Conservation (phyloP, 2,329 filamentous ascomycete genomes). For the Waltergamsia citrina region DNA sequence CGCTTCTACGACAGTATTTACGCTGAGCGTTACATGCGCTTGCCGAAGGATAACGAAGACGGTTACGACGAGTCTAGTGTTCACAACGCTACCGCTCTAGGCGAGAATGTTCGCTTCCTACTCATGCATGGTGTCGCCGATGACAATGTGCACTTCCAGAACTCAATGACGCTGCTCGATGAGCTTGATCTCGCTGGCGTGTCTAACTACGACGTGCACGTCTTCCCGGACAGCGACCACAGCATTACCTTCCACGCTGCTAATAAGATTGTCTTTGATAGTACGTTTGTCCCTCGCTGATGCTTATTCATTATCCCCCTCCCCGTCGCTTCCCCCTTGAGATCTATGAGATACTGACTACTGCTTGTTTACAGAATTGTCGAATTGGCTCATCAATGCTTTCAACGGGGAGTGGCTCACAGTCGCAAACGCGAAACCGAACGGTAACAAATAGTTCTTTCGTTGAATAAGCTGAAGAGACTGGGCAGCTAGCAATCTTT, state of each 20-base stretch:
- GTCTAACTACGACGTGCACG: constrained; percentile 92
- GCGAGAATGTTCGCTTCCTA: constrained; percentile 74
- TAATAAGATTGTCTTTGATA: constrained; percentile 84
- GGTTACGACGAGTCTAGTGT: constrained; percentile 75
- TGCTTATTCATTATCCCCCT: constrained; percentile 4
- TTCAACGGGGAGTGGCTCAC: constrained; percentile 94
- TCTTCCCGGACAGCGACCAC: constrained; percentile 95
- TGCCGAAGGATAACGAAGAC: constrained; percentile 66
- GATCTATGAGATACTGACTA: background rate
- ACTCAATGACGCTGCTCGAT: constrained; percentile 80
- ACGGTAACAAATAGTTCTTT: constrained; percentile 8
- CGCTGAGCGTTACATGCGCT: constrained; percentile 96
- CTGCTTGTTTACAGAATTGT: constrained; percentile 46
- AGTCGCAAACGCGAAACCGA: constrained; percentile 39
- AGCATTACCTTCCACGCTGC: constrained; percentile 92
- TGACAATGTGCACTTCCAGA: constrained; percentile 97
- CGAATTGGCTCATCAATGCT: constrained; percentile 89
- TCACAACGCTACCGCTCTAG: constrained; percentile 62
- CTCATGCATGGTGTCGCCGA: constrained; percentile 95
- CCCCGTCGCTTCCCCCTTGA: background rate
- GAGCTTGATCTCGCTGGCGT: constrained; percentile 71
- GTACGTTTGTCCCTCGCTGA: constrained; percentile 43
- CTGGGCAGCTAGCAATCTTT: no score
- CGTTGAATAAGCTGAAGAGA: no score
- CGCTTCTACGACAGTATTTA: constrained; percentile 90